These are phyloP conservation scores for Nitzschia sp. DNA, from an alignment of 108 stramenopile species.

Conservation along the genomic window DNA sequence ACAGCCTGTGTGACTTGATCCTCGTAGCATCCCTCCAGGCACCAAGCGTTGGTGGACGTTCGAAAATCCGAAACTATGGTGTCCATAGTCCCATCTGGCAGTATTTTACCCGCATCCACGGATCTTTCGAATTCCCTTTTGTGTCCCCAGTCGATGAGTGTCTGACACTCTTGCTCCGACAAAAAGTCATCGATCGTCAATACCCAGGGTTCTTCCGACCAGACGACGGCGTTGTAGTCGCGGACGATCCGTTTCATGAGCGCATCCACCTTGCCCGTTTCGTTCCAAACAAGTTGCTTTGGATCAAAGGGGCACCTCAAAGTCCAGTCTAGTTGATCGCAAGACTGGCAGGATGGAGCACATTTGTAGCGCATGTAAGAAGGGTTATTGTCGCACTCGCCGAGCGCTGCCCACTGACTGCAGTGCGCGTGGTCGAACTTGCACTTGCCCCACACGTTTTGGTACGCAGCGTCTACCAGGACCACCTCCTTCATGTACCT, in stretches of 20 bases:
- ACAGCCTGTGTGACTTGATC: conserved; percentile 40
- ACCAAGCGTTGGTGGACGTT: conserved; percentile 75
- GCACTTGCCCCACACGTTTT: conserved; percentile 36
- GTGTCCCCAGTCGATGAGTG: conserved; percentile 56
- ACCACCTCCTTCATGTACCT: conserved; percentile 62
- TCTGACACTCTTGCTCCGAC: conserved; percentile 58
- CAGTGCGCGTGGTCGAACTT: conserved; percentile 41
- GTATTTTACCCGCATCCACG: conserved; percentile 28
- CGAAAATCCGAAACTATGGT: conserved; percentile 31
- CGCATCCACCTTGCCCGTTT: conserved; percentile 62
- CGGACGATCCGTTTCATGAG: conserved; percentile 67
- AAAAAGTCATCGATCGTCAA: conserved; percentile 76
- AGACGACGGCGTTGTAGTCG: conserved; percentile 38
- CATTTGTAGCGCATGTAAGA: conserved; percentile 55
- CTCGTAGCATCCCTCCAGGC: conserved; percentile 46
- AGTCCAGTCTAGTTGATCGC: conserved; percentile 38
- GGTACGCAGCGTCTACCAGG: conserved; percentile 28
- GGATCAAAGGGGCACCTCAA: conserved; percentile 55
- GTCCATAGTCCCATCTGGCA: conserved; percentile 32
- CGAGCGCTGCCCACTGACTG: conserved; percentile 13
- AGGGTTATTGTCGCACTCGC: conserved; percentile 49
- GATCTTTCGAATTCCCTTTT: conserved; percentile 52
- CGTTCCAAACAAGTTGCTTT: conserved; percentile 35
- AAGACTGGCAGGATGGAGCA: conserved; percentile 68
- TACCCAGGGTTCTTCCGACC: conserved; percentile 64